These are phyloP conservation scores for Nissolia schottii DNA, from an alignment of 306 rosid species.

Conservation along the genomic window DNA sequence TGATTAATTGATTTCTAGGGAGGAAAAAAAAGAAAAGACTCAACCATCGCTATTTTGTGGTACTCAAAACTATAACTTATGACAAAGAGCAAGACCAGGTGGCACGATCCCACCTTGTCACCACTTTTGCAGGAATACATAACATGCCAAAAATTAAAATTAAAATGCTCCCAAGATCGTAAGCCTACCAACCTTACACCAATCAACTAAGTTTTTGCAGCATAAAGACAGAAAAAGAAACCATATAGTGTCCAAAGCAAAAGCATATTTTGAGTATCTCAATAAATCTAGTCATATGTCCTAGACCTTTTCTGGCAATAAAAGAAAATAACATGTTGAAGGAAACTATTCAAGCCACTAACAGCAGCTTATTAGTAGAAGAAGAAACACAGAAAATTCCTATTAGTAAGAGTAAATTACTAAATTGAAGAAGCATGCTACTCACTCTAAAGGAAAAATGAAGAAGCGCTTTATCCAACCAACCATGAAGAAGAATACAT, in stretches of 20 bases:
- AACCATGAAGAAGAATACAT: constrained; percentile 53
- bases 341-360: constrained; percentile 2
- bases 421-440: constrained; percentile 36
- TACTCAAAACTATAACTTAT: constrained; percentile 34
- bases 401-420: constrained; percentile 33
- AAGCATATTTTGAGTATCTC: constrained; percentile 26
- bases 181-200: constrained; percentile 20
- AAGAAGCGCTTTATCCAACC: constrained; percentile 42
- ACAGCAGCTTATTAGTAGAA: neutral
- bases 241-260: constrained; percentile 28
- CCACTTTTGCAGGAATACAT: constrained; percentile 30
- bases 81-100: constrained; percentile 43
- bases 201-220: constrained; percentile 27
- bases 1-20: constrained; percentile 31
- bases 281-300: constrained; percentile 7
- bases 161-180: constrained; percentile 22
- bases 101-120: constrained; percentile 38
- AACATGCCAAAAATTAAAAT: constrained; percentile 40
- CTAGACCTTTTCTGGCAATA: constrained; percentile 16
- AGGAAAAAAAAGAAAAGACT: constrained; percentile 30
- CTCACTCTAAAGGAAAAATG: constrained; percentile 40
- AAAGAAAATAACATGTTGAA: constrained; percentile 2
- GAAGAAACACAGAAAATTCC: constrained; percentile 36
- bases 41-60: constrained; percentile 21
- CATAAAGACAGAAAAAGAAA: constrained; percentile 32